These are phyloP conservation scores for Trebouxia gelatinosa DNA, from an alignment of 163 green algal genomes.

Conservation along the genomic window DNA sequence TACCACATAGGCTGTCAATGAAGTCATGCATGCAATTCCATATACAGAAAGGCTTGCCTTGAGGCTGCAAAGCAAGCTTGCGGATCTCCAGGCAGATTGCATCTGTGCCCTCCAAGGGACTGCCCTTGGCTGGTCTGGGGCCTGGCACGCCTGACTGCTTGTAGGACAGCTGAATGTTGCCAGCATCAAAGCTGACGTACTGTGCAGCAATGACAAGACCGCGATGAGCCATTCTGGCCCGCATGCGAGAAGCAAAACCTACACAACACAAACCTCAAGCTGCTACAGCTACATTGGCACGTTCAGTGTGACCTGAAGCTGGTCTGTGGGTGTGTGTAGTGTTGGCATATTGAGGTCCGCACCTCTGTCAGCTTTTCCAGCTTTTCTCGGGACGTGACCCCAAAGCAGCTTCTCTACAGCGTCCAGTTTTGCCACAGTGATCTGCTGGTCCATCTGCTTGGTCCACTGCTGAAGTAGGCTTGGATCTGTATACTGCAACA, in stretches of 20 bases:
- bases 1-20: neutral
- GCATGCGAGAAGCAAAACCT: too few species aligned
- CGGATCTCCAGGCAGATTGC: conserved; percentile 41
- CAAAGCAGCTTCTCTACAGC: conserved; percentile 59
- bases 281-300: neutral
- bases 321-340: neutral
- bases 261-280: too few species aligned
- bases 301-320: too few species aligned
- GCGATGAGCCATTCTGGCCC: conserved; percentile 35
- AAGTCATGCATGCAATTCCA: neutral
- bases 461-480: conserved; percentile 21
- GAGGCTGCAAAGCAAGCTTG: conserved; percentile 39
- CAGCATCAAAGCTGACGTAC: conserved; percentile 43
- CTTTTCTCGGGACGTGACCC: conserved; percentile 27
- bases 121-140: conserved; percentile 33
- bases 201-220: conserved; percentile 41
- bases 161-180: conserved; percentile 40
- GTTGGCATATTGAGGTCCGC: neutral
- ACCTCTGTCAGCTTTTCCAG: neutral
- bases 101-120: conserved; percentile 46
- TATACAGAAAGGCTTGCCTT: conserved; percentile 16
- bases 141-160: conserved; percentile 54
- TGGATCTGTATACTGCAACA: conserved; percentile 45
- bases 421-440: conserved; percentile 41
- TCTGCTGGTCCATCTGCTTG: neutral